A percentile compares a stretch with the other conserved stretches of the same genome.
Conservation (phyloP, 2,329 filamentous ascomycete species). For the Aspergillus sp. region DNA sequence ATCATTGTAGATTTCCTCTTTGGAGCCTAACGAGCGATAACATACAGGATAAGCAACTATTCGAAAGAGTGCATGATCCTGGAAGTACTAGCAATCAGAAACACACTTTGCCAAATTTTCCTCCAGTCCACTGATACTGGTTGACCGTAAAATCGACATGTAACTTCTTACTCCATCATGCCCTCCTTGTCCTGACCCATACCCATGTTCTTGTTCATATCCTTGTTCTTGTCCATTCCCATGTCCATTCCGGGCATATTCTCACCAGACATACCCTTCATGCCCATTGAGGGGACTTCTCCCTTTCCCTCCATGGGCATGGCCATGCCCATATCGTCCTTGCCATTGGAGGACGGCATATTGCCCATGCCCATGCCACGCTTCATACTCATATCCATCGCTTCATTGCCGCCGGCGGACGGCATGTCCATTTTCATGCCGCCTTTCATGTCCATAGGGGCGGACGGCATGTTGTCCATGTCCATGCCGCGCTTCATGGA, state of each 20-base stretch:
- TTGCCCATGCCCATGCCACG: neutral
- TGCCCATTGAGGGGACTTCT: neutral
- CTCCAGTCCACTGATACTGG: neutral
- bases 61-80: no score
- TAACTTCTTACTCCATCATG: neutral
- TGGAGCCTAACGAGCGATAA: no score
- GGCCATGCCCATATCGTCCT: neutral
- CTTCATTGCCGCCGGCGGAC: neutral
- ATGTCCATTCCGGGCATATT: neutral
- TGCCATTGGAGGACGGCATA: neutral
- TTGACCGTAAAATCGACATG: neutral
- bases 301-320: neutral
- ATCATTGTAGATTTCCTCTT: no score
- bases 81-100: no score
- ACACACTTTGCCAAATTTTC: no score
- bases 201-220: neutral
- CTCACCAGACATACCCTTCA: neutral
- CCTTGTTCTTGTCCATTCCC: neutral
- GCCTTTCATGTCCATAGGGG: neutral
- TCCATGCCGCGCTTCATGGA: neutral
- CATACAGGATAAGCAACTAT: no score
- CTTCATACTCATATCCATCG: neutral
- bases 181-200: neutral
- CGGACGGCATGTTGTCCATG: neutral
- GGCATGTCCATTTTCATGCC: neutral